phyloP scores from a whole-genome alignment of 2,329 filamentous ascomycete genomes.

The Salinomyces thailandicus region DNA sequence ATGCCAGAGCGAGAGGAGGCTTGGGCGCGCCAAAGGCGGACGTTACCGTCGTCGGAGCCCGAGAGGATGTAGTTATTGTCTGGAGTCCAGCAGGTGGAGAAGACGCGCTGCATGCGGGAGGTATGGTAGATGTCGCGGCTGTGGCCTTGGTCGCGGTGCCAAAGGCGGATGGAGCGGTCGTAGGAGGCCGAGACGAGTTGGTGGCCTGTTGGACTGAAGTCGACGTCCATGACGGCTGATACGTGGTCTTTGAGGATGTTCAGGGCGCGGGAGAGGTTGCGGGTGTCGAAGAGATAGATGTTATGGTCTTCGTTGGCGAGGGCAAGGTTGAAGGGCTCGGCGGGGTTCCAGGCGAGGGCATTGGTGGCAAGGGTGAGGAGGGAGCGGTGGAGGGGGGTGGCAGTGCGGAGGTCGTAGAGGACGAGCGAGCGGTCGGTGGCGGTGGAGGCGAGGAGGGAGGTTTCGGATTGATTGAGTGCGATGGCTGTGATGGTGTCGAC shows the following conservation, averaged over 20 bases:
- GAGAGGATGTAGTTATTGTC: constrained; percentile 84
- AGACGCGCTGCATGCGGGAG: constrained; percentile 93
- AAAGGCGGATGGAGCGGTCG: constrained; percentile 78
- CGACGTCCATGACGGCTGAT: constrained; percentile 87
- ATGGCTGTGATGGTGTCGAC: constrained; percentile 84
- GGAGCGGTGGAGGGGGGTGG: constrained; percentile 69
- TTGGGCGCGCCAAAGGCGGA: constrained; percentile 78
- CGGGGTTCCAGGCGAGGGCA: constrained; percentile 83
- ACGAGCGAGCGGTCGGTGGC: constrained; percentile 79
- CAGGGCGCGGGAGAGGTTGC: constrained; percentile 74
- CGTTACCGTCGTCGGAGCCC: constrained; percentile 87
- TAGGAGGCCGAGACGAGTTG: constrained; percentile 86
- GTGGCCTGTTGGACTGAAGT: constrained; percentile 88
- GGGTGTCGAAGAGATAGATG: constrained; percentile 85
- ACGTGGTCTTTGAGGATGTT: constrained; percentile 89
- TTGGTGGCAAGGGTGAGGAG: constrained; percentile 76
- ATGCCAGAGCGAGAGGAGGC: constrained; percentile 75
- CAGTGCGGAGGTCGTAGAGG: constrained; percentile 84
- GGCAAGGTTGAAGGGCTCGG: constrained; percentile 93
- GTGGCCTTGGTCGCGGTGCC: constrained; percentile 69
- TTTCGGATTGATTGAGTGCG: constrained; percentile 88
- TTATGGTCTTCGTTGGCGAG: constrained; percentile 93
- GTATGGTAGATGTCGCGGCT: constrained; percentile 93
- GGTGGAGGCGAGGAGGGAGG: constrained; percentile 75
- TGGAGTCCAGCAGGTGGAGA: constrained; percentile 72